Base-by-base conservation (phyloP, 306 rosid genomes). In the Sophora flavescens region DNA sequence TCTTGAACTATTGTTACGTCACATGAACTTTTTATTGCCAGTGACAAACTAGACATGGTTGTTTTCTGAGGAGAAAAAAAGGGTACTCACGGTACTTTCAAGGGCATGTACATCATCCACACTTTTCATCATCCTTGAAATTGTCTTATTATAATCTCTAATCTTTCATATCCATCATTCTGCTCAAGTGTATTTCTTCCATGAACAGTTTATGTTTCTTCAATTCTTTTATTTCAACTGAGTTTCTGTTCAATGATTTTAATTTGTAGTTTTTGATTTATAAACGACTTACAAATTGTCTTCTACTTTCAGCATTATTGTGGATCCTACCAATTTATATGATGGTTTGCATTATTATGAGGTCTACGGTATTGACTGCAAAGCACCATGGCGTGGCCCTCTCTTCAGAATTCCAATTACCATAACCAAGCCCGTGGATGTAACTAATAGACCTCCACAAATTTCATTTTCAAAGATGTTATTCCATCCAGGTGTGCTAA, bases 341-440 rank as follows among this genome's bases (percentile, higher is more conserved):
- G 91, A 88, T 60, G 97, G 98, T 70, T 85, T 95, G 83, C 98
- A 95, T 84, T 95, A 90, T 79, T 90, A 79, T 83, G 98, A 95
- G 87, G 81, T 95, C 61, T 88, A 81, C 67, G 98, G 97, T 32
- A 70, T 90, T 87, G 97, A 95, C 80, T 95, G 93, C 87, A 95
- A 95, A 74, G 97, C 97, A 82, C 97, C 98, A 56, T 88, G 97
- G 97, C 97, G 96, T 17, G 98, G 98, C 9, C 97, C 98, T 56
- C 88, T 95, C 48, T 95, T 95, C 86, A 88, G 97, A 87, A 86
- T 95, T 79, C 98, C 98, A 39, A 80, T 95, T 74, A 95, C 98
- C 41, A 84, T 95, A 80, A 89, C 92, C 51, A 95, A 90, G 87
- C 96, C 98, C n/a, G 59, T 76, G 81, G 75, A 84, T 76, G 90